A percentile compares a stretch with the other conserved stretches of the same genome.
These are phyloP conservation scores for Rhizopogon salebrosus DNA, from an alignment of 768 basidiomycete species.

Conservation along the genomic window DNA sequence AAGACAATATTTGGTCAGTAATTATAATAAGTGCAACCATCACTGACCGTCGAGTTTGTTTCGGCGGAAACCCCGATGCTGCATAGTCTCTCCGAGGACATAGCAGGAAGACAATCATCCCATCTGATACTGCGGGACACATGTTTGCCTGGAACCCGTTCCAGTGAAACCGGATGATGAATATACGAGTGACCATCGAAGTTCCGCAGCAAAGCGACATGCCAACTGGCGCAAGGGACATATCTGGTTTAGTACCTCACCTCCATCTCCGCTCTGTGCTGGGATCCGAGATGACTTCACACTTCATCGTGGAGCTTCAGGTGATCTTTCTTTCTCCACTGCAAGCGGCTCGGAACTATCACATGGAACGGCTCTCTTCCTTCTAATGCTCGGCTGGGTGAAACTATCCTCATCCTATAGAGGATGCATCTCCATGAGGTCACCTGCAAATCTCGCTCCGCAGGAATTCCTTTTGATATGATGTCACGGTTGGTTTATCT, in stretches of 20 bases:
- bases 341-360: constrained; percentile 25
- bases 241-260: constrained; percentile 46
- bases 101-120: no score
- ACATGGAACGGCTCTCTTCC: constrained; percentile 38
- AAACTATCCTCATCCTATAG: constrained; percentile 43
- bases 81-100: no score
- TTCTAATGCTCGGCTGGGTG: constrained; percentile 46
- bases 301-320: no score
- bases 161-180: no score
- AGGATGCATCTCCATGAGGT: constrained; percentile 35
- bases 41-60: no score
- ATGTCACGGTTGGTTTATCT: constrained; percentile 22
- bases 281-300: no score
- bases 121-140: no score
- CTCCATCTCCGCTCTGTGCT: constrained; percentile 8
- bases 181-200: no score
- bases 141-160: no score
- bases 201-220: no score
- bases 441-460: constrained; percentile 45
- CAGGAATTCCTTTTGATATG: constrained; percentile 33
- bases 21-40: constrained; percentile 14
- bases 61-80: no score
- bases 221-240: constrained; percentile 21
- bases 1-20: constrained; percentile 21
- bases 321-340: no score